Base-by-base conservation (phyloP, 129 eudicot species). In the Pseudognaphalium luteoalbum region DNA sequence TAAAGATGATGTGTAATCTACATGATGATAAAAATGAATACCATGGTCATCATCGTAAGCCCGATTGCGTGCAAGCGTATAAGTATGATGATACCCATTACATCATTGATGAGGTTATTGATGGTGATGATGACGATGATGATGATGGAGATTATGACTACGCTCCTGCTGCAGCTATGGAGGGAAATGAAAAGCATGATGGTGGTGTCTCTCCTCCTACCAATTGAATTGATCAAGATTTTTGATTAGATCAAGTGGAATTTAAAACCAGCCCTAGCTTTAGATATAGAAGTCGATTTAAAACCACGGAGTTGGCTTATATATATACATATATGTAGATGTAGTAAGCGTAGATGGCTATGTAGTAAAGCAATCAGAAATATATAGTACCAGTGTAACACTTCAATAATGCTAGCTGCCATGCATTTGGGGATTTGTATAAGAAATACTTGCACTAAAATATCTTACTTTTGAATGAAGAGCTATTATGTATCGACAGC, bases 81-180 rank as follows among this genome's bases (percentile, higher is more conserved):
- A 62, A 59, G 21, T 71, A 47, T 73, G 74, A 44, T 71, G 70
- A 74, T 42, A 33, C 29, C 50, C 78, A 35, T 51, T 71, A 22
- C 29, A 64, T 4, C 42, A 51, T 20, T 59, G 74, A 75, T n/a
- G 85, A 70, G 12, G 85, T 22, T 32, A 78, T 67, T 37, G 85
- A 73, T 68, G 88, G 70, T 8, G 83, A 78, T 57, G 69, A 32
- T 17, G 69, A 29, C 21, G 84, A 85, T 21, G 83, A 81, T 33
- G 86, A 85, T 33, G 86, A 85, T 37, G 82, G 81, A 0, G 78
- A 52, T 12, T 77, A 72, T 66, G 85, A 85, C 76, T 85, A 57
- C 39, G 86, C 84, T 12, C 86, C 89, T n/a, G 85, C 85, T 85
- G 88, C 88, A 65, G 78, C 77, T 72, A 78, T 74, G 73, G 83